phyloP scores from a whole-genome alignment of 225 moss, liverwort and hornwort genomes.

The Polytrichum formosum region DNA sequence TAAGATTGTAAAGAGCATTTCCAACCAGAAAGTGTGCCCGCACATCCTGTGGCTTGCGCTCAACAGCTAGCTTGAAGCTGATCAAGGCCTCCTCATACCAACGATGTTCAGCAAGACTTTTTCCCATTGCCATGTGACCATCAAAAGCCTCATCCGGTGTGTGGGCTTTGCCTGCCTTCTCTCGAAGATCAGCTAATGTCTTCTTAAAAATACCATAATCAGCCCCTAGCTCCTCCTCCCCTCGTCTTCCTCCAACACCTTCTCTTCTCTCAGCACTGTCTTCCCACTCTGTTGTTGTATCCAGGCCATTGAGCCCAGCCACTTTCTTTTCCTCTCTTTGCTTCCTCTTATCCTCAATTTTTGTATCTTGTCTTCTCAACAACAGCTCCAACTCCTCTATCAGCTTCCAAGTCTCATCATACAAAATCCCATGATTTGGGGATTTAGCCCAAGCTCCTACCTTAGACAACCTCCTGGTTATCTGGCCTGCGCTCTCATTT shows the following conservation, averaged over 20 bases:
- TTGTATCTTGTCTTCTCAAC: slow-evolving; percentile 68
- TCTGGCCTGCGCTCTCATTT: slow-evolving; percentile 48
- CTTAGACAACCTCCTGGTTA: slow-evolving; percentile 57
- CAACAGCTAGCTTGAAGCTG: slow-evolving; percentile 62
- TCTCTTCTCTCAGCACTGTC: slow-evolving; percentile 54
- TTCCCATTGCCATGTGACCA: slow-evolving; percentile 91
- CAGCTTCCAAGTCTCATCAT: slow-evolving; percentile 82
- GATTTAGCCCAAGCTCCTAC: slow-evolving; percentile 89
- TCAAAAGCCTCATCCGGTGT: slow-evolving; percentile 77
- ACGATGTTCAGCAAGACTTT: slow-evolving; percentile 81
- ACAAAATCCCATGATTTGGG: slow-evolving; percentile 68
- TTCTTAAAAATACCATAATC: slow-evolving; percentile 58
- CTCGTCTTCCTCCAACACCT: slow-evolving; percentile 36
- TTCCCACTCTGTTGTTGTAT: slow-evolving; percentile 44
- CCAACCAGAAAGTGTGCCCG: slow-evolving; percentile 85
- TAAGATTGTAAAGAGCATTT: slow-evolving; percentile 74
- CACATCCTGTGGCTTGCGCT: slow-evolving; percentile 71
- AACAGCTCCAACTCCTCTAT: slow-evolving; percentile 68
- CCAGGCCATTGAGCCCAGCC: slow-evolving; percentile 44
- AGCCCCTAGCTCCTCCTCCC: slow-evolving; percentile 72
- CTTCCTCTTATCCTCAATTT: slow-evolving; percentile 77
- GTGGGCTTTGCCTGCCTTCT: slow-evolving; percentile 54
- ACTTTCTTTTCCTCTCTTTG: slow-evolving; percentile 77
- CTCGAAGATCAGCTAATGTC: slow-evolving; percentile 54
- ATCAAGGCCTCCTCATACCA: slow-evolving; percentile 74